Conservation (phyloP, 2,329 filamentous ascomycete species). For the Plectosphaerella sp. region DNA sequence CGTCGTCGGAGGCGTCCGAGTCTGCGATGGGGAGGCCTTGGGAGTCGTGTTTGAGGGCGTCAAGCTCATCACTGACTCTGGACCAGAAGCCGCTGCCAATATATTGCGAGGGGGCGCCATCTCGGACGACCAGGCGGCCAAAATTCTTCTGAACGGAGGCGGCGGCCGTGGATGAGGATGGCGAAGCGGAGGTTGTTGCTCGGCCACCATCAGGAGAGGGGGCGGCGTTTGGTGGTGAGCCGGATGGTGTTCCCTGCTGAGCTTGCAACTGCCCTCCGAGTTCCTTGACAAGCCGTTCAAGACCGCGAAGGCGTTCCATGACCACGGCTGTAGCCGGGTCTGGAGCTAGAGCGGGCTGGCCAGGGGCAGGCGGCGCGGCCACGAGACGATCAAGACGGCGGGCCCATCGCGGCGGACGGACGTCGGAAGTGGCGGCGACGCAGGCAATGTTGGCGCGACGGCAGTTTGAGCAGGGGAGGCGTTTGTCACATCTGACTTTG, state of each 20-base stretch:
- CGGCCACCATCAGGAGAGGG: too few species aligned
- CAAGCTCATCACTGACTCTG: slow-evolving; percentile 49
- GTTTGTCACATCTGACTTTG: slow-evolving; percentile 55
- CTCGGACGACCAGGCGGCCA: slow-evolving; percentile 41
- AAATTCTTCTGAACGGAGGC: slow-evolving; percentile 32
- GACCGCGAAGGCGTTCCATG: slow-evolving; percentile 42
- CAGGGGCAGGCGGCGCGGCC: slow-evolving; percentile 20
- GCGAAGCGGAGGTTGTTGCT: background rate
- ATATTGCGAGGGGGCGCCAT: slow-evolving; percentile 38
- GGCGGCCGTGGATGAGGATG: slow-evolving; percentile 3
- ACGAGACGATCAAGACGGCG: slow-evolving; percentile 40
- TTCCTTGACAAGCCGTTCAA: slow-evolving; percentile 48
- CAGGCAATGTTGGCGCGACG: slow-evolving; percentile 48
- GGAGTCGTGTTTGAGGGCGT: slow-evolving; percentile 37
- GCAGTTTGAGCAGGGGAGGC: slow-evolving; percentile 53
- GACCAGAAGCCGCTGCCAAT: slow-evolving; percentile 52
- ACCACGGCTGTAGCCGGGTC: slow-evolving; percentile 29
- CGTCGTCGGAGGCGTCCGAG: slow-evolving; percentile 33
- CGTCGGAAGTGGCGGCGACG: slow-evolving; percentile 37
- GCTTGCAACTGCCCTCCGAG: slow-evolving; percentile 41
- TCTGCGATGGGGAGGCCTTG: slow-evolving; percentile 23
- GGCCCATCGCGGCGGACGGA: slow-evolving; percentile 50
- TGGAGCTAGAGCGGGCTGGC: slow-evolving; percentile 6
- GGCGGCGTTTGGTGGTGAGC: slow-evolving; percentile 1
- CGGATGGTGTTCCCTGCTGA: slow-evolving; percentile 20